Percentiles rank a stretch among this genome's conserved stretches.
Conservation (phyloP, 805 yeast genomes). For the Teunomyces stri region DNA sequence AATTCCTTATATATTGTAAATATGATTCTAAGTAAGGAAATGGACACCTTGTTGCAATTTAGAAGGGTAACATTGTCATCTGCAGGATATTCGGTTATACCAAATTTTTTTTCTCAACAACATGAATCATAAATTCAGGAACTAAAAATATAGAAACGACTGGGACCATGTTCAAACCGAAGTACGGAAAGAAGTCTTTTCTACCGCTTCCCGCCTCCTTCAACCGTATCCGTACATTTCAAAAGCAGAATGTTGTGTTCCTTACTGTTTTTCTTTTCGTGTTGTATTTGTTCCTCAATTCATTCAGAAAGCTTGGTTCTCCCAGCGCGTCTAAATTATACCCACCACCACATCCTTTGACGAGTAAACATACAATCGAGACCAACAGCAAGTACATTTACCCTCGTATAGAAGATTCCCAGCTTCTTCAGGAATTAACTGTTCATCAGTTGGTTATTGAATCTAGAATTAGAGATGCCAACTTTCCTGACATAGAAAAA, state of each 20-base stretch:
- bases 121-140: neutral
- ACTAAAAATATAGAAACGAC: neutral
- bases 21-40: neutral
- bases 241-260: slow-evolving; percentile 14
- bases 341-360: slow-evolving; percentile 33
- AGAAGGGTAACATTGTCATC: neutral
- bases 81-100: neutral
- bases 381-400: slow-evolving; percentile 56
- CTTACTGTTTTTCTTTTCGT: slow-evolving; percentile 15
- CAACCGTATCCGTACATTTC: slow-evolving; percentile 12
- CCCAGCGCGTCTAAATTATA: slow-evolving; percentile 12
- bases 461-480: slow-evolving; percentile 46
- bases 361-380: slow-evolving; percentile 33
- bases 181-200: slow-evolving; percentile 19
- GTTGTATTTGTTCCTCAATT: slow-evolving; percentile 21
- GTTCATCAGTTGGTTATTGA: slow-evolving; percentile 50
- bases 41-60: neutral
- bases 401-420: slow-evolving; percentile 75
- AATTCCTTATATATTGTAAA: neutral
- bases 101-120: slow-evolving; percentile 3
- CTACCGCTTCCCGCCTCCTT: slow-evolving; percentile 33
- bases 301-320: slow-evolving; percentile 10
- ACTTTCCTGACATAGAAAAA: slow-evolving; percentile 36
- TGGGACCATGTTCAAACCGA: slow-evolving; percentile 25
- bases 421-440: slow-evolving; percentile 55